These are phyloP conservation scores for Candida gigantensis DNA, from an alignment of 1,139 yeast genomes.

Conservation along the genomic window DNA sequence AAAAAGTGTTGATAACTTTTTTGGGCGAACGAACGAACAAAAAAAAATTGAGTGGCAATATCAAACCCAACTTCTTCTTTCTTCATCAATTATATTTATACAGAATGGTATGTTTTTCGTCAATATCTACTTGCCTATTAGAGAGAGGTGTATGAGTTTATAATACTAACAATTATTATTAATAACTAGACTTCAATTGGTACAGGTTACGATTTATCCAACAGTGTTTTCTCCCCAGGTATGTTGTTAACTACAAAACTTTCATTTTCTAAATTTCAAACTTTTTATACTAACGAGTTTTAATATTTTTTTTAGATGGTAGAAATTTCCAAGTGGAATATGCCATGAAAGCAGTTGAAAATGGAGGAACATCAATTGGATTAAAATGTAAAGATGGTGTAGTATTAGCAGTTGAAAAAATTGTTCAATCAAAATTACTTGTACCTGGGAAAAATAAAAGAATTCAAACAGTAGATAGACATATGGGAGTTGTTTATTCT, in stretches of 20 bases:
- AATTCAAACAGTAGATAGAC: constrained; percentile 90
- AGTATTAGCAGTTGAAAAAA: constrained; percentile 94
- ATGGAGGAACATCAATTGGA: constrained; percentile 94
- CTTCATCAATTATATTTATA: neutral
- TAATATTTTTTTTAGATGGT: constrained; percentile 70
- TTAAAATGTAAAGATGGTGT: constrained; percentile 90
- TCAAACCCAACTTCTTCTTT: neutral
- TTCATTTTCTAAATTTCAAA: neutral
- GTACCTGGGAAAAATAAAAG: constrained; percentile 89
- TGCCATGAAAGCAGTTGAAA: constrained; percentile 96
- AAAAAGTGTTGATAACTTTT: no score
- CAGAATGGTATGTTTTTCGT: no score
- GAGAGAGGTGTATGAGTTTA: no score
- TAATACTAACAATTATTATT: neutral
- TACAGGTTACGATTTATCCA: constrained; percentile 94
- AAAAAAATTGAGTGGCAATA: neutral
- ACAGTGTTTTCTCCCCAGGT: constrained; percentile 73
- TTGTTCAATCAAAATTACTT: constrained; percentile 80
- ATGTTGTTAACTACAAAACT: constrained; percentile 17
- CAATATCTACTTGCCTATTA: no score
- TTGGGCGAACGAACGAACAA: neutral
- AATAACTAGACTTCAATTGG: constrained; percentile 73
- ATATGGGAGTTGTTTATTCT: constrained; percentile 91
- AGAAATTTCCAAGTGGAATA: constrained; percentile 98
- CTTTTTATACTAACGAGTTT: constrained; percentile 6